phyloP scores from a whole-genome alignment of 805 yeast species.

The Yamadazyma insecticola region DNA sequence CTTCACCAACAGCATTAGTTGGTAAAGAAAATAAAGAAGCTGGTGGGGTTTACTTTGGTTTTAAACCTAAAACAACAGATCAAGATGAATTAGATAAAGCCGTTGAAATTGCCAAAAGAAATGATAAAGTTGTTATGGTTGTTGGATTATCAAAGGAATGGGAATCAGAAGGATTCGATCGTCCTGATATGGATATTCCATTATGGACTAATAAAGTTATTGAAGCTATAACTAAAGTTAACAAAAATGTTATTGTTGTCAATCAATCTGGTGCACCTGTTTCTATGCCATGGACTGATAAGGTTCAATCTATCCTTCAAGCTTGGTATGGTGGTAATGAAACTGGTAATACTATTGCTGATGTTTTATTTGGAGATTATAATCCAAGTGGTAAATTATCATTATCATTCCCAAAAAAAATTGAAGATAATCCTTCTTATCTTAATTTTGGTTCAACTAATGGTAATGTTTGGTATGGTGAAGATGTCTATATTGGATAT shows the following conservation, averaged over 20 bases:
- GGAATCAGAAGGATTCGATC: constrained; percentile 32
- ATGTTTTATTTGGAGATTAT: constrained; percentile 53
- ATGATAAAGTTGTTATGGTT: constrained; percentile 25
- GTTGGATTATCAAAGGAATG: constrained; percentile 27
- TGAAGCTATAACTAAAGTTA: constrained; percentile 20
- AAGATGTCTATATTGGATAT: constrained; percentile 63
- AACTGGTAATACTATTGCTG: constrained; percentile 56
- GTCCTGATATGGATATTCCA: constrained; percentile 26
- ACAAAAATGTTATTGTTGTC: constrained; percentile 26
- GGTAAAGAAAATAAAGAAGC: constrained; percentile 17
- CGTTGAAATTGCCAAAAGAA: constrained; percentile 20
- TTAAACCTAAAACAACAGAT: constrained; percentile 17
- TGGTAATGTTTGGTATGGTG: constrained; percentile 43
- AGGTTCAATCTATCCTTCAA: constrained; percentile 12
- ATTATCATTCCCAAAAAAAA: constrained; percentile 16
- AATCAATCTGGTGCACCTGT: constrained; percentile 33
- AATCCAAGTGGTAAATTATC: constrained; percentile 52
- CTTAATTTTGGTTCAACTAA: constrained; percentile 25
- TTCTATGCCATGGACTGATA: constrained; percentile 23
- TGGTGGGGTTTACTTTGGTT: constrained; percentile 22
- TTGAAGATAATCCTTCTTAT: constrained; percentile 26
- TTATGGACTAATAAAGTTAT: constrained; percentile 23
- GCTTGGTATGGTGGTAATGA: constrained; percentile 18
- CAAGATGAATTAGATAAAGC: constrained; percentile 23
- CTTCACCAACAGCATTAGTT: constrained; percentile 12